phyloP scores from a whole-genome alignment of 805 yeast genomes.

The Debaryomyces prosopidis region DNA sequence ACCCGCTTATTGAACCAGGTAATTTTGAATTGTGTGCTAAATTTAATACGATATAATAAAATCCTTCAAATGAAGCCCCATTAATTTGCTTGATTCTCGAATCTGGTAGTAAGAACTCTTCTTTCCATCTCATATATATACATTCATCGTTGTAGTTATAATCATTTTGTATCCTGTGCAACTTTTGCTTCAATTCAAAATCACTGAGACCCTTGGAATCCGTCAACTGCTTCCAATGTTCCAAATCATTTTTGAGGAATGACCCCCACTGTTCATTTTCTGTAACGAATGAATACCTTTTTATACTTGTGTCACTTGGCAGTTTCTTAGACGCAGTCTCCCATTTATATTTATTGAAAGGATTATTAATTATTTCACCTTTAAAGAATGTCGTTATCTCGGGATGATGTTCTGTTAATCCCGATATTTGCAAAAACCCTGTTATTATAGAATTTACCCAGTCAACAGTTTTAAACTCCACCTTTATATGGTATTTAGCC shows the following conservation, averaged over 20 bases:
- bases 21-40: conserved; percentile 34
- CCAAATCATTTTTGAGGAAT: conserved; percentile 43
- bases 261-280: conserved; percentile 59
- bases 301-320: conserved; percentile 11
- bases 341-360: conserved; percentile 30
- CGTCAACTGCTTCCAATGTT: conserved; percentile 50
- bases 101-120: conserved; percentile 81
- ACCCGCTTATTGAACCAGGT: conserved; percentile 75
- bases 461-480: conserved; percentile 71
- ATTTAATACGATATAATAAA: conserved; percentile 83
- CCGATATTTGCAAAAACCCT: conserved; percentile 66
- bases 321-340: conserved; percentile 7
- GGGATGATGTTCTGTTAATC: conserved; percentile 62
- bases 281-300: conserved; percentile 55
- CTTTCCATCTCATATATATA: conserved; percentile 95
- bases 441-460: conserved; percentile 48
- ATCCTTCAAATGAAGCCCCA: conserved; percentile 90
- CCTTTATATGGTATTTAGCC: conserved; percentile 63
- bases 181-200: conserved; percentile 23
- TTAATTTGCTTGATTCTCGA: conserved; percentile 57
- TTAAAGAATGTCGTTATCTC: conserved; percentile 70
- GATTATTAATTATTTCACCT: conserved; percentile 66
- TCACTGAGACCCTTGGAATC: conserved; percentile 52
- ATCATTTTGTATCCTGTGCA: conserved; percentile 31
- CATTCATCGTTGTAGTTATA: conserved; percentile 26